Base-by-base conservation (phyloP, 2,329 filamentous ascomycete species). In the Juglanconis juglandina region DNA sequence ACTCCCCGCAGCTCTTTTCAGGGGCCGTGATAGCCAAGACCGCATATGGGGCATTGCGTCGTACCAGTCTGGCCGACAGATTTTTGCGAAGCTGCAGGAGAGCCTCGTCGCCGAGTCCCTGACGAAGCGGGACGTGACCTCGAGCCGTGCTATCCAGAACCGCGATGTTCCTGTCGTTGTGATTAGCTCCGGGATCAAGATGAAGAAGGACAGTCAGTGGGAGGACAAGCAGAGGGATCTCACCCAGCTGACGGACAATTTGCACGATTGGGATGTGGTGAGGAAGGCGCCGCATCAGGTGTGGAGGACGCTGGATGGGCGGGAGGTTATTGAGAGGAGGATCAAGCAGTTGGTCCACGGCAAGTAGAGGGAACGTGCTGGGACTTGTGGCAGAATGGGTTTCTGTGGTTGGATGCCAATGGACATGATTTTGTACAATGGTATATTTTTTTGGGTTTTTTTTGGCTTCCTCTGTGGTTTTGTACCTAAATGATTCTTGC, bases 41-140 rank as follows among this genome's bases (percentile, higher is more conserved):
- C 88, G 95, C 9, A 87, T 96, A 10, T 96, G 90, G 74, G 95
- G 95, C 11, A 83, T 86, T 49, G 86, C 87, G 5, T 86, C 92
- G 0, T 89, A 92, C 70, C 91, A 96, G 73, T 82, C 81, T 32
- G 91, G 90, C 63, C 96, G 93, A 72, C 88, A 85, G 72, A 88
- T 97, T 73, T 96, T 96, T 72, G 90, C 92, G 4, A 91, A 93
- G 75, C 80, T 99, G 59, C 95, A 99, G 75, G 95, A 99, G 77
- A 94, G 89, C 65, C 81, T 98, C 1, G 92, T 97, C 37, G 93
- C 93, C 0, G 84, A 87, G 65, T 91, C 90, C 1, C 85, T 98
- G 66, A 92, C 92, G 13, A 89, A 87, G 72, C 90, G 90, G 39
- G 95, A 99, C 69, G 87, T 96, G 17, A 79, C 82, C 49, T 90